Base-by-base conservation (phyloP, 148 eudicot species). In the Persicaria tinctoria region DNA sequence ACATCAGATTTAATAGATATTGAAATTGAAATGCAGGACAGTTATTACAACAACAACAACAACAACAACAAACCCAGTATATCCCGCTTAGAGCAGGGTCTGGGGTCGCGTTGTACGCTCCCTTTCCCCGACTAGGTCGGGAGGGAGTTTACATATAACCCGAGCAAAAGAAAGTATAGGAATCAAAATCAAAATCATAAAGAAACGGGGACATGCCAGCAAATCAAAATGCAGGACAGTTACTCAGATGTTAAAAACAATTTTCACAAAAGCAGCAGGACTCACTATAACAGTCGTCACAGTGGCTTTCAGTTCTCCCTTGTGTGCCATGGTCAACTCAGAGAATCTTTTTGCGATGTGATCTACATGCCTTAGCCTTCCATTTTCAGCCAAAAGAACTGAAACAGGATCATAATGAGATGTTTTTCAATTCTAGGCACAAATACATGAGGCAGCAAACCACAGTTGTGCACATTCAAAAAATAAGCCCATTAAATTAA, bases 201-300 rank as follows among this genome's bases (percentile, higher is more conserved):
- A 23, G 27, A 23, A 23, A 23, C 27, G 1, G 27, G 27, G 27
- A 23, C 27, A 23, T 23, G 27, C 27, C 27, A 23, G 27, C 27
- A 23, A 23, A 23, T 23, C 27, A 23, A 23, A 23, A 16, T 63
- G 11, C 5, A 63, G 4, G 16, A 1, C 44, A 68, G 1, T 68
- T 13, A 8, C n/a, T 4, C 20, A 66, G n/a, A 64, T 23, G 50
- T 16, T 44, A 8, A 20, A 78, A 5, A 41, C 14, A 16, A 13
- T 10, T 11, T 48, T 14, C 49, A 17, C 18, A 46, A 13, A 76
- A 46, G 48, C 17, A 76, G 47, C 56, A 68, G 64, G 74, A 87
- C 97, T 87, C 86, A 95, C 96, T 73, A 95, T 89, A 50, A 95
- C 99, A 63, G 86, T 78, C 18, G 97, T 90, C 53, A 95, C 96